These are phyloP conservation scores for Amylostereum areolatum DNA, from an alignment of 1,284 basidiomycete species.

Conservation along the genomic window DNA sequence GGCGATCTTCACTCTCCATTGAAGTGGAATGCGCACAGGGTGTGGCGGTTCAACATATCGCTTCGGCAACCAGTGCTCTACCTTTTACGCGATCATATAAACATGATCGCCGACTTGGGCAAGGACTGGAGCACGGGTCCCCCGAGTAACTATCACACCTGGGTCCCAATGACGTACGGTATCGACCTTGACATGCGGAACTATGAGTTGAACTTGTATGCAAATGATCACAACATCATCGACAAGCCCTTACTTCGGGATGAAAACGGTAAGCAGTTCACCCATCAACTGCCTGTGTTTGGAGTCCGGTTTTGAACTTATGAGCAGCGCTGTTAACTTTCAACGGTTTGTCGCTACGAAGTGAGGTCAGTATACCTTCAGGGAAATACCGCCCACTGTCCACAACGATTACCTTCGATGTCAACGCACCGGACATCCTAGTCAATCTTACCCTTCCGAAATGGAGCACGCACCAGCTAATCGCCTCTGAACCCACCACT, in stretches of 20 bases:
- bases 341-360: constrained; percentile 52
- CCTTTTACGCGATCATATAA: constrained; percentile 85
- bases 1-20: constrained; percentile 62
- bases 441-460: constrained; percentile 68
- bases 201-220: constrained; percentile 76
- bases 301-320: too few relatives aligned
- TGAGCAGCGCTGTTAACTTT: constrained; percentile 65
- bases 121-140: constrained; percentile 87
- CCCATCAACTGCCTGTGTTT: too few relatives aligned
- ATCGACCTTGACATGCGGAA: constrained; percentile 69
- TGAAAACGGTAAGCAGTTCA: constrained; percentile 62
- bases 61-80: constrained; percentile 70
- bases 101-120: constrained; percentile 84
- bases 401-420: constrained; percentile 62
- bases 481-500: constrained; percentile 45
- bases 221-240: constrained; percentile 94
- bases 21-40: constrained; percentile 64
- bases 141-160: constrained; percentile 71
- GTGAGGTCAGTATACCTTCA: constrained; percentile 55
- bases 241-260: constrained; percentile 76
- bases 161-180: constrained; percentile 76
- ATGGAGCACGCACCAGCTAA: constrained; percentile 85
- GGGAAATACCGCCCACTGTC: constrained; percentile 69
- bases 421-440: constrained; percentile 53
- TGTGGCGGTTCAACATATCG: constrained; percentile 71